phyloP scores from a whole-genome alignment of 208 protist genomes.

The Leishmania tropica region DNA sequence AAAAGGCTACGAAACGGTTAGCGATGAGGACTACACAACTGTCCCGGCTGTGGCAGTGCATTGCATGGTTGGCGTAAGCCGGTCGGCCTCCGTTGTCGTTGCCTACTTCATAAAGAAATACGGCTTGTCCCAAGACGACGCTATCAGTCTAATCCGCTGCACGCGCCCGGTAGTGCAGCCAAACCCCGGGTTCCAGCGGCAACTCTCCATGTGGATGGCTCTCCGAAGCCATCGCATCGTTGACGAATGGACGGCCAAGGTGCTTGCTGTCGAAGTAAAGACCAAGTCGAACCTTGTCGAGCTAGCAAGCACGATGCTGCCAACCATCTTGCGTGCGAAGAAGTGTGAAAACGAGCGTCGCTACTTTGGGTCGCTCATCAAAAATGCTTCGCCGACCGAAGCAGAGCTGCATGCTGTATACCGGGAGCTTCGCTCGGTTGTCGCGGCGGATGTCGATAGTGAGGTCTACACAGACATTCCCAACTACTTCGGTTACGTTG shows the following conservation, averaged over 20 bases:
- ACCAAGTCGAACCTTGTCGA: slow-evolving; percentile 35
- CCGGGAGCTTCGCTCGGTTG: slow-evolving; percentile 41
- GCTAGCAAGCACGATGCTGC: slow-evolving; percentile 41
- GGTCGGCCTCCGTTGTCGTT: slow-evolving; percentile 77
- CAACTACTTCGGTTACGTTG: slow-evolving; percentile 78
- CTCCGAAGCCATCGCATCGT: slow-evolving; percentile 51
- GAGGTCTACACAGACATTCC: slow-evolving; percentile 83
- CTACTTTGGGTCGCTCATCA: slow-evolving; percentile 61
- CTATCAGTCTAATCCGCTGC: slow-evolving; percentile 60
- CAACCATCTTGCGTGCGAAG: slow-evolving; percentile 45
- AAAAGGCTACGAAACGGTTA: background rate
- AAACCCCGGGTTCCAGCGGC: slow-evolving; percentile 76
- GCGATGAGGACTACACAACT: background rate
- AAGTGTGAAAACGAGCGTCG: slow-evolving; percentile 61
- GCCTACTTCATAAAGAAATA: slow-evolving; percentile 89
- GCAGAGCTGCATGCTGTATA: slow-evolving; percentile 35
- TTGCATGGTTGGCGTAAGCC: slow-evolving; percentile 89
- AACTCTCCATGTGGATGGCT: slow-evolving; percentile 64
- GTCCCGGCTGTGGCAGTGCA: slow-evolving; percentile 63
- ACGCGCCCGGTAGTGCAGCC: slow-evolving; percentile 66
- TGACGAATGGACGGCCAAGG: slow-evolving; percentile 53
- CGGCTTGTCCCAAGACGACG: slow-evolving; percentile 46
- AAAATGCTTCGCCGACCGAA: slow-evolving; percentile 12
- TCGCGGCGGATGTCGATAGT: slow-evolving; percentile 48
- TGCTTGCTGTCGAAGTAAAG: slow-evolving; percentile 53